Percentiles rank a stretch among this genome's conserved stretches.
phyloP scores from a whole-genome alignment of 805 yeast species.

The Candida methanosorbosa region DNA sequence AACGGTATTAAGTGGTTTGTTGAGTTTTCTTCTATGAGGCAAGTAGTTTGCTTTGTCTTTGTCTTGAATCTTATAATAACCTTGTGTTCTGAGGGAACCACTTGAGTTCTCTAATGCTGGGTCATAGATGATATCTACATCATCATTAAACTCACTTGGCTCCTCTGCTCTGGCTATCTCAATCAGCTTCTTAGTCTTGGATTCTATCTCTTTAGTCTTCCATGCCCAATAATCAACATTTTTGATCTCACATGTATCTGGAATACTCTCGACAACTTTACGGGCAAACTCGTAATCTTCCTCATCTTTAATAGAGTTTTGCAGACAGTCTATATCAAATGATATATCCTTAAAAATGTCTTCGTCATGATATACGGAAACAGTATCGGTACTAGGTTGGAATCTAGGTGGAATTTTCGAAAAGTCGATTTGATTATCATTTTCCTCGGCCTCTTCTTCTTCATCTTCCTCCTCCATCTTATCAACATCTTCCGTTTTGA shows the following conservation, averaged over 20 bases:
- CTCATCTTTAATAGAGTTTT: constrained; percentile 52
- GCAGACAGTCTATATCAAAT: constrained; percentile 40
- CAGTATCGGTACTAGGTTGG: too few relatives aligned
- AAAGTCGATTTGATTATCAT: constrained; percentile 17
- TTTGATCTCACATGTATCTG: constrained; percentile 12
- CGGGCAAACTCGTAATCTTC: constrained; percentile 60
- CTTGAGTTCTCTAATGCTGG: constrained; percentile 30
- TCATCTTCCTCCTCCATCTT: constrained; percentile 2
- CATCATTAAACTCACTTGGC: constrained; percentile 15
- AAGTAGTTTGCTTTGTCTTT: constrained; percentile 64
- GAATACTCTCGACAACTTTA: constrained; percentile 27
- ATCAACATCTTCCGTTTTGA: background rate
- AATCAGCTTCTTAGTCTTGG: constrained; percentile 6
- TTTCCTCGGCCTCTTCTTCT: constrained; percentile 14
- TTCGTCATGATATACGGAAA: too few relatives aligned
- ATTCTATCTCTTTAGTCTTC: constrained; percentile 34
- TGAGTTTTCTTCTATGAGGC: constrained; percentile 68
- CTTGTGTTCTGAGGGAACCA: constrained; percentile 65
- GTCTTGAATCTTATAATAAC: constrained; percentile 67
- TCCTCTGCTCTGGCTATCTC: constrained; percentile 16
- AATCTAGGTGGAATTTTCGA: too few relatives aligned
- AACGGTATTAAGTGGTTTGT: constrained; percentile 68
- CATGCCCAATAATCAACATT: constrained; percentile 59
- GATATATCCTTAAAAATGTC: constrained; percentile 30
- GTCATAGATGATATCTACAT: constrained; percentile 19